Conservation (phyloP, 257 asterid genomes). For the Primulina huaijiensis region DNA sequence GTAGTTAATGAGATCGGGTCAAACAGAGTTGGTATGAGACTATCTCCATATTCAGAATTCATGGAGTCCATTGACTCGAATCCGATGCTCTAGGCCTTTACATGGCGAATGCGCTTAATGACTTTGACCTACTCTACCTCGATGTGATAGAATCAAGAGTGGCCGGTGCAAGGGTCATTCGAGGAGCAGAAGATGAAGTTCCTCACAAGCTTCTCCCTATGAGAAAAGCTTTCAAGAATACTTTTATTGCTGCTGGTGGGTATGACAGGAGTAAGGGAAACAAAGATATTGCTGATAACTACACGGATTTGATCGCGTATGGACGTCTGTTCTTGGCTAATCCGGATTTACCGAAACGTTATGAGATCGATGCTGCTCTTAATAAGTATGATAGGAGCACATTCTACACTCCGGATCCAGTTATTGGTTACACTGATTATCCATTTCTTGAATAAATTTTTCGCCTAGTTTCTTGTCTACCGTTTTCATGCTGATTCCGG, state of each 20-base stretch:
- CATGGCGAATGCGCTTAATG: constrained; percentile 38
- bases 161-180: constrained; percentile 10
- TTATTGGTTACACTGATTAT: constrained; percentile 72
- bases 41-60: constrained; percentile 32
- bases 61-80: constrained; percentile 32
- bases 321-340: constrained; percentile 72
- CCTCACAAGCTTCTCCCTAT: constrained; percentile 36
- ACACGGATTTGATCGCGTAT: constrained; percentile 57
- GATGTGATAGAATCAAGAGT: constrained; percentile 36
- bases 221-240: constrained; percentile 51
- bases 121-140: constrained; percentile 34
- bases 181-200: constrained; percentile 17
- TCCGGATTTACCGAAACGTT: constrained; percentile 60
- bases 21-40: constrained; percentile 39
- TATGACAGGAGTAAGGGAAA: constrained; percentile 47
- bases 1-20: constrained; percentile 37
- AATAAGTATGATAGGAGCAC: constrained; percentile 52
- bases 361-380: constrained; percentile 48
- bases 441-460: constrained; percentile 46
- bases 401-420: constrained; percentile 61
- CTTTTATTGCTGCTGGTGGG: constrained; percentile 62
- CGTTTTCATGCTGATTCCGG: no score
- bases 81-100: constrained; percentile 34
- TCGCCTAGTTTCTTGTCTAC: no score
- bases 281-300: constrained; percentile 33